phyloP scores from a whole-genome alignment of 2,329 filamentous ascomycete species.

The Neofusicoccum parvum region DNA sequence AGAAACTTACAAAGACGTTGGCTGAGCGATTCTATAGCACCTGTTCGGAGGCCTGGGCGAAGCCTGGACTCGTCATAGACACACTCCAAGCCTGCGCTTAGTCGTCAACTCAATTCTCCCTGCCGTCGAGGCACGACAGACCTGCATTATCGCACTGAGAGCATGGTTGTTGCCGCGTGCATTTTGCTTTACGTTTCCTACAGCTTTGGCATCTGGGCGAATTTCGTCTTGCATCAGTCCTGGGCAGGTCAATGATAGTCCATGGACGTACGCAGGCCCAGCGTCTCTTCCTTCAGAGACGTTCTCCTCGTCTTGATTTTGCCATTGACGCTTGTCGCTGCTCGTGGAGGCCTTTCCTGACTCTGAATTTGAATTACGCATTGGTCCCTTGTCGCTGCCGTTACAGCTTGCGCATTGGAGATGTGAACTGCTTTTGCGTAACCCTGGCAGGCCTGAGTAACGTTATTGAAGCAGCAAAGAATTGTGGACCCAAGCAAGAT shows the following conservation, averaged over 20 bases:
- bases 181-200: conserved; percentile 50
- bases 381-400: too few species aligned
- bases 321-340: background rate
- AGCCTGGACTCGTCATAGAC: conserved; percentile 36
- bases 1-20: conserved; percentile 27
- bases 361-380: background rate
- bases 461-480: too few species aligned
- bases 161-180: conserved; percentile 47
- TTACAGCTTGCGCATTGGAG: too few species aligned
- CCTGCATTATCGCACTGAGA: conserved; percentile 37
- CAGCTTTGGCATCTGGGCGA: conserved; percentile 43
- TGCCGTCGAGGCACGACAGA: background rate
- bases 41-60: conserved; percentile 36
- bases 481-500: too few species aligned
- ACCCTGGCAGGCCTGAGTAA: too few species aligned
- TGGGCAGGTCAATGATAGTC: background rate
- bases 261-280: background rate
- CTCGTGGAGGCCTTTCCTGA: background rate
- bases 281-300: background rate
- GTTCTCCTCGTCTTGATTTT: background rate
- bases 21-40: conserved; percentile 37
- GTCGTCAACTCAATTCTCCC: background rate
- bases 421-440: too few species aligned
- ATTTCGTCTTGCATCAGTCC: background rate
- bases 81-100: conserved; percentile 35